phyloP scores from a whole-genome alignment of 2,329 filamentous ascomycete genomes.

The Bisporella sp. region DNA sequence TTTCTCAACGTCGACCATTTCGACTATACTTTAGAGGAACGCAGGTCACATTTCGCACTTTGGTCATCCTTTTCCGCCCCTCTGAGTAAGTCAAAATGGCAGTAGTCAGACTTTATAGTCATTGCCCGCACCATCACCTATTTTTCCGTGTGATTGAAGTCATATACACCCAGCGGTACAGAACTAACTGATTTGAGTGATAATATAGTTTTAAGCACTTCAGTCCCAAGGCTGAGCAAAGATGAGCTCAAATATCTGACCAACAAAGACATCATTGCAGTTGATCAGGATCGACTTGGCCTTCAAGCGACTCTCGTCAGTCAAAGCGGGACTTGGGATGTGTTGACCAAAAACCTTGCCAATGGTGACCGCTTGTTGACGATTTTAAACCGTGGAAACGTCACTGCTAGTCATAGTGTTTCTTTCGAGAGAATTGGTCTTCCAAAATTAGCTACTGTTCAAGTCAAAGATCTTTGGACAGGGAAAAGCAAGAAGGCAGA shows the following conservation, averaged over 20 bases:
- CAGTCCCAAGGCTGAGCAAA: slow-evolving; percentile 27
- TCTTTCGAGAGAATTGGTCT: slow-evolving; percentile 22
- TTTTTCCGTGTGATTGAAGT: too few relatives aligned
- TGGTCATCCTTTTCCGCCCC: slow-evolving; percentile 23
- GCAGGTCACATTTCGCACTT: slow-evolving; percentile 22
- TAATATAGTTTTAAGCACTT: slow-evolving; percentile 17
- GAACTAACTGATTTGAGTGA: too few relatives aligned
- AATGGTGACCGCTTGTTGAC: slow-evolving; percentile 41
- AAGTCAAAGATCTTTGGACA: slow-evolving; percentile 38
- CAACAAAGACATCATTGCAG: slow-evolving; percentile 25
- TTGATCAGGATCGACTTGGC: slow-evolving; percentile 23
- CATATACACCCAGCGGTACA: too few relatives aligned
- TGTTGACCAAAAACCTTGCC: slow-evolving; percentile 38
- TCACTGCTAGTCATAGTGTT: slow-evolving; percentile 26
- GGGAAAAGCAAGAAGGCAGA: slow-evolving; percentile 30
- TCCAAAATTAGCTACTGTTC: slow-evolving; percentile 13
- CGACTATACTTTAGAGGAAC: slow-evolving; percentile 19
- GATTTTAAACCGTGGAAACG: slow-evolving; percentile 36
- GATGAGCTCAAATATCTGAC: slow-evolving; percentile 31
- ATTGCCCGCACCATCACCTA: too few relatives aligned
- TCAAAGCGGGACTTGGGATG: slow-evolving; percentile 35
- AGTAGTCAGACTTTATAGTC: too few relatives aligned
- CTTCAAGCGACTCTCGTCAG: slow-evolving; percentile 36
- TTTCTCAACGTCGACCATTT: slow-evolving; percentile 23
- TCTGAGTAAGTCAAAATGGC: slow-evolving; percentile 5